Percentiles rank a stretch among this genome's conserved stretches.
Evolutionary conservation across 2,329 filamentous ascomycete species (phyloP).

Genomic region (Paradendryphiella salina): DNA sequence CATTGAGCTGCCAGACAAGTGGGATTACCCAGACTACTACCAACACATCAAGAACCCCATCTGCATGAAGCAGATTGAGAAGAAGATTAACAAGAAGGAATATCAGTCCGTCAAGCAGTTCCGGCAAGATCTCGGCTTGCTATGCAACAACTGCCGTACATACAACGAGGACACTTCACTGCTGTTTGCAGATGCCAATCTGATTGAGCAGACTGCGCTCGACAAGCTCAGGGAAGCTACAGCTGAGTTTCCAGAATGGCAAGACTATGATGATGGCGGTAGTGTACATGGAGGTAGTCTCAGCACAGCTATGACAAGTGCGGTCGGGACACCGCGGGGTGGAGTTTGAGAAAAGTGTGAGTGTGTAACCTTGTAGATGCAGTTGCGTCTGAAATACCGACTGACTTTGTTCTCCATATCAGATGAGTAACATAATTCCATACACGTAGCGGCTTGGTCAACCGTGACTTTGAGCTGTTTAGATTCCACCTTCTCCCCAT

Average conservation of each 20-base stretch:
- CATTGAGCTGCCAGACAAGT: conserved; percentile 84
- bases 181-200: conserved; percentile 87
- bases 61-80: conserved; percentile 92
- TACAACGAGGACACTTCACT: conserved; percentile 97
- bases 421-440: background rate
- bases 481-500: conserved; percentile 19
- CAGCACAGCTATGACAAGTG: conserved; percentile 38
- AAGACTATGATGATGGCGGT: conserved; percentile 59
- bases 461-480: background rate
- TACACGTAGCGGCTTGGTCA: background rate
- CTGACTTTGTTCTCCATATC: background rate
- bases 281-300: conserved; percentile 55
- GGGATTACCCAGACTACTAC: conserved; percentile 93
- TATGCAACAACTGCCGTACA: conserved; percentile 89
- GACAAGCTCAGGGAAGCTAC: conserved; percentile 59
- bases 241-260: conserved; percentile 59
- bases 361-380: background rate
- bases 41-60: conserved; percentile 89
- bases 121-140: conserved; percentile 76
- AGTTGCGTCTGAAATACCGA: background rate
- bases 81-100: conserved; percentile 94
- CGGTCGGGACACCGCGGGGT: conserved; percentile 40
- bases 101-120: conserved; percentile 82
- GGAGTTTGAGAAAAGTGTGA: conserved; percentile 17
- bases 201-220: conserved; percentile 70